phyloP scores from a whole-genome alignment of 108 stramenopile species.

The Ochromonas danica region DNA sequence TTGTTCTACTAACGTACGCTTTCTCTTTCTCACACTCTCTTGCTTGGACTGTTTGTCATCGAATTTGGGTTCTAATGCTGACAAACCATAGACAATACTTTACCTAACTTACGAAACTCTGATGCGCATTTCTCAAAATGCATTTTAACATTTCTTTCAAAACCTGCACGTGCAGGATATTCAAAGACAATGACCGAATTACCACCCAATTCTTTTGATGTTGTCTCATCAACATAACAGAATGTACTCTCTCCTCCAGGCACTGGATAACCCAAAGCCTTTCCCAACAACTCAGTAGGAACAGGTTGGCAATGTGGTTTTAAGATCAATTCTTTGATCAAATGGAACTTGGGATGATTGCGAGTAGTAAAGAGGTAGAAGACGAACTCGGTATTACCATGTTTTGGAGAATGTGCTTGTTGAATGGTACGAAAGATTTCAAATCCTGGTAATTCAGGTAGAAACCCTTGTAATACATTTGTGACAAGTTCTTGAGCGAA shows the following conservation, averaged over 20 bases:
- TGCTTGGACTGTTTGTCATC: too few species aligned
- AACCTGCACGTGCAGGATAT: neutral
- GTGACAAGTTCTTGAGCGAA: neutral
- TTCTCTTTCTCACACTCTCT: too few species aligned
- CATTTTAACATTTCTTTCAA: neutral
- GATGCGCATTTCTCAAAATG: neutral
- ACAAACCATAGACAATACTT: neutral
- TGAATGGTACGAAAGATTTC: neutral
- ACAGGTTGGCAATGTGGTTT: neutral
- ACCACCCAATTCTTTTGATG: neutral
- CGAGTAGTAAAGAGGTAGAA: neutral
- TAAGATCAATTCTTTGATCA: neutral
- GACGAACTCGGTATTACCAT: neutral
- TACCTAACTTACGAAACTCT: neutral
- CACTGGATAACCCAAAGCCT: constrained; percentile 1
- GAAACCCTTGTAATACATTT: neutral
- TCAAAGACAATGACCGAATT: neutral
- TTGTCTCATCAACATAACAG: neutral
- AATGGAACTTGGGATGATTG: neutral
- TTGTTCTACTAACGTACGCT: too few species aligned
- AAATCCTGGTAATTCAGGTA: neutral
- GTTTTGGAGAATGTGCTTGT: neutral
- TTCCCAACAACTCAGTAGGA: neutral
- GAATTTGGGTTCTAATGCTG: too few species aligned
- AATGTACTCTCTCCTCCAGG: neutral